Evolutionary conservation across 306 rosid species (phyloP).

Genomic region (Cucumis hystrix): DNA sequence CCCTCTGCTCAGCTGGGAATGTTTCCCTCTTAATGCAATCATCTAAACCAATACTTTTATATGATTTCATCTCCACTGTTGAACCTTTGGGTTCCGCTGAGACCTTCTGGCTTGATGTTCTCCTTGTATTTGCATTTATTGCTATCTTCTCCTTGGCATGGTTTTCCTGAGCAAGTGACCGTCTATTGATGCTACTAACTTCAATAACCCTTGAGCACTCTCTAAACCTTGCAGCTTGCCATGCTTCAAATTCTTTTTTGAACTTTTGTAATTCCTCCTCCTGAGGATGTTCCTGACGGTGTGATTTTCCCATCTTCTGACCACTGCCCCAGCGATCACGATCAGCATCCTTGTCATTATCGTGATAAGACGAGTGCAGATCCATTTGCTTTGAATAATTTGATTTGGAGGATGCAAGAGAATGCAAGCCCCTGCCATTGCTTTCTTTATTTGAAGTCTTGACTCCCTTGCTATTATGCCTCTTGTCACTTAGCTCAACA

Average conservation of each 20-base stretch:
- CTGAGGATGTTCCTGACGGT: constrained; percentile 83
- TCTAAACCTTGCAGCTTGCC: constrained; percentile 70
- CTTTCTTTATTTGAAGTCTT: constrained; percentile 38
- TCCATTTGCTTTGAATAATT: constrained; percentile 40
- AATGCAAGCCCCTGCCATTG: constrained; percentile 34
- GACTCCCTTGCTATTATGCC: constrained; percentile 22
- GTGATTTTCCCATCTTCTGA: constrained; percentile 36
- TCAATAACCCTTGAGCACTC: constrained; percentile 69
- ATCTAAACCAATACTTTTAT: constrained; percentile 17
- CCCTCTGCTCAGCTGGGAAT: constrained; percentile 24
- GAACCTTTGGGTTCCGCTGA: constrained; percentile 21
- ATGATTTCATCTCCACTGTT: constrained; percentile 19
- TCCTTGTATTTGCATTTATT: constrained; percentile 21
- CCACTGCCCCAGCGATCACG: constrained; percentile 40
- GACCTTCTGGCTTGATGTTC: constrained; percentile 21
- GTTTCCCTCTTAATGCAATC: constrained; percentile 21
- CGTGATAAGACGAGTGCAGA: constrained; percentile 26
- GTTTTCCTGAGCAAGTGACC: constrained; percentile 33
- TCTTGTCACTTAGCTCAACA: constrained; percentile 37
- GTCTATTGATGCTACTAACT: constrained; percentile 23
- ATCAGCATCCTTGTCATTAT: constrained; percentile 25
- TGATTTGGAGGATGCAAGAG: constrained; percentile 31
- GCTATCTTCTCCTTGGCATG: constrained; percentile 33
- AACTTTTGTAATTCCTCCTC: constrained; percentile 89
- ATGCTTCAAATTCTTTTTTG: constrained; percentile 91